These are phyloP conservation scores for Gossypium laxum DNA, from an alignment of 441 rosid genomes.

Conservation along the genomic window DNA sequence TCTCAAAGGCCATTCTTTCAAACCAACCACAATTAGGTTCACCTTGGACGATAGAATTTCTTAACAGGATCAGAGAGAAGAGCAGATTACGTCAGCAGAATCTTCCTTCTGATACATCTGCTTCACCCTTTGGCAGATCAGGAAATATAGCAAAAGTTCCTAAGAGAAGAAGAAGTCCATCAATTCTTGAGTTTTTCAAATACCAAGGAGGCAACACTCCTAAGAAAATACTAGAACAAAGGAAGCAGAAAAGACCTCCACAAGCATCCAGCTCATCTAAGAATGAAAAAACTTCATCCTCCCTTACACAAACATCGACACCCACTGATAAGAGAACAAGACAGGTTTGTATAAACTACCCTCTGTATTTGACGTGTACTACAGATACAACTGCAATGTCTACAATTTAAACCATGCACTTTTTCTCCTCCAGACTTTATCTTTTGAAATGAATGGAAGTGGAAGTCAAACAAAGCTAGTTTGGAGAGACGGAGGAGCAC, in stretches of 20 bases:
- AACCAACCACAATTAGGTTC: slow-evolving; percentile 47
- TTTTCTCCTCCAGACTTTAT: slow-evolving; percentile 44
- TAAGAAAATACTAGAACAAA: slow-evolving; percentile 34
- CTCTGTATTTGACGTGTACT: background rate
- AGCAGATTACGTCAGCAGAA: slow-evolving; percentile 54
- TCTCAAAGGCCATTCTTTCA: slow-evolving; percentile 53
- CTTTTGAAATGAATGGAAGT: slow-evolving; percentile 41
- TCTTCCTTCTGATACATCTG: slow-evolving; percentile 40
- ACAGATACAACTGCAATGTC: background rate
- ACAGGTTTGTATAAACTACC: slow-evolving; percentile 39
- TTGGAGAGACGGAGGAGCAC: slow-evolving; percentile 50
- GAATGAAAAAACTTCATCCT: slow-evolving; percentile 29
- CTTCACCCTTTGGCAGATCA: slow-evolving; percentile 28
- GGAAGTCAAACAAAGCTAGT: slow-evolving; percentile 74
- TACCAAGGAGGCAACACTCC: slow-evolving; percentile 56
- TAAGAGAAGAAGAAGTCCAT: slow-evolving; percentile 69
- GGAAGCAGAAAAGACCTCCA: slow-evolving; percentile 47
- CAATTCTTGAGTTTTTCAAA: slow-evolving; percentile 69
- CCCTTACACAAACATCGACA: slow-evolving; percentile 40
- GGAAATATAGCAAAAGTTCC: slow-evolving; percentile 32
- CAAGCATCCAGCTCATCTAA: slow-evolving; percentile 32
- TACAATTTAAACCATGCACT: slow-evolving; percentile 4
- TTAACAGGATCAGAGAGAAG: slow-evolving; percentile 71
- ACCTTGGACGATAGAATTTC: slow-evolving; percentile 92
- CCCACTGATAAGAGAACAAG: slow-evolving; percentile 70